Percentiles rank a stretch among this genome's conserved stretches.
phyloP scores from a whole-genome alignment of 1,139 yeast genomes.

The Magnusiomyces suaveolens region DNA sequence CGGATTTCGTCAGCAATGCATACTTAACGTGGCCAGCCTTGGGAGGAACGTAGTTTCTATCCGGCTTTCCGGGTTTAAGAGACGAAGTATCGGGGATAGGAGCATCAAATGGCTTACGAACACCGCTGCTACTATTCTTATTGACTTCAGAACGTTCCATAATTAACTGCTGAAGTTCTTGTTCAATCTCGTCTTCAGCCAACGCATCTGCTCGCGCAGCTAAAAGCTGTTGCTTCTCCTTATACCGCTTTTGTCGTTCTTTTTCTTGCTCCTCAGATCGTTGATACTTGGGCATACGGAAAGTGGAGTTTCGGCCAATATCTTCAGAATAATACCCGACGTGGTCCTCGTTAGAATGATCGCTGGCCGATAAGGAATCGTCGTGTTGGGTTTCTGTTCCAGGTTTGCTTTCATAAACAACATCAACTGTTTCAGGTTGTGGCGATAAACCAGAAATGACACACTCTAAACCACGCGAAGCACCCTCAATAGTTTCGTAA shows the following conservation, averaged over 20 bases:
- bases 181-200: constrained; percentile 30
- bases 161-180: constrained; percentile 30
- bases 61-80: neutral
- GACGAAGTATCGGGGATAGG: constrained; percentile 25
- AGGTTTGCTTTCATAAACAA: constrained; percentile 20
- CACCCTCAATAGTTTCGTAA: constrained; percentile 32
- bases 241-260: constrained; percentile 13
- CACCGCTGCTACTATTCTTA: constrained; percentile 10
- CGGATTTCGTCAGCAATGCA: constrained; percentile 21
- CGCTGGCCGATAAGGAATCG: constrained; percentile 6
- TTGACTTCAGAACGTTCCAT: constrained; percentile 24
- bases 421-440: constrained; percentile 16
- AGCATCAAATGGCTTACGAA: constrained; percentile 24
- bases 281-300: constrained; percentile 14
- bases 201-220: constrained; percentile 21
- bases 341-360: constrained; percentile 7
- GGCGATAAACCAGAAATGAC: constrained; percentile 12
- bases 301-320: constrained; percentile 15
- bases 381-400: constrained; percentile 16
- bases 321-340: constrained; percentile 9
- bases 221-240: constrained; percentile 17
- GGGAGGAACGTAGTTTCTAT: constrained; percentile 6
- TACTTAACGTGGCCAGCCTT: constrained; percentile 17
- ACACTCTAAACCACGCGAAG: constrained; percentile 23
- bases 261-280: constrained; percentile 18